phyloP scores from a whole-genome alignment of 164 flowering plant genomes.

The Sextonia rubra region DNA sequence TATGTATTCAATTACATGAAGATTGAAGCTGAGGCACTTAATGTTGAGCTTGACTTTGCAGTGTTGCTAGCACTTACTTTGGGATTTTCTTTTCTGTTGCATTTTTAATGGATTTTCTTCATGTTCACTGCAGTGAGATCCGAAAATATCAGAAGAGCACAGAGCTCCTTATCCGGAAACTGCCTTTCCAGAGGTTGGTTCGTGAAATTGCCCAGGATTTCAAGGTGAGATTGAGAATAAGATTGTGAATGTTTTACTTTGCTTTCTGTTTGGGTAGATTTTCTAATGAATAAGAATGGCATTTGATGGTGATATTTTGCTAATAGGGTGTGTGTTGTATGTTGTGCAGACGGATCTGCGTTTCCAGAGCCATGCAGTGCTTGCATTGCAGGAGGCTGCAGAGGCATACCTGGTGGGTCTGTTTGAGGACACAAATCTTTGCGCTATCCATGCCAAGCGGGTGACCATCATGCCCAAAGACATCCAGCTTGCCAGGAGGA shows the following conservation, averaged over 20 bases:
- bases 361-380: slow-evolving; percentile 28
- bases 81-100: no score
- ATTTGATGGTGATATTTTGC: background rate
- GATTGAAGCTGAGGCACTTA: no score
- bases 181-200: slow-evolving; percentile 30
- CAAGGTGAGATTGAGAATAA: slow-evolving; percentile 11
- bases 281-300: no score
- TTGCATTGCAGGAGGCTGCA: slow-evolving; percentile 27
- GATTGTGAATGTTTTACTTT: no score
- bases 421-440: slow-evolving; percentile 24
- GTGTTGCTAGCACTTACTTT: no score
- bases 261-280: no score
- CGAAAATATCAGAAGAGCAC: slow-evolving; percentile 29
- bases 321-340: background rate
- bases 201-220: slow-evolving; percentile 28
- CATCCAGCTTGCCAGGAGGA: slow-evolving; percentile 17
- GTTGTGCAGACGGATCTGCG: slow-evolving; percentile 19
- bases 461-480: slow-evolving; percentile 18
- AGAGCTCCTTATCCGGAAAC: slow-evolving; percentile 22
- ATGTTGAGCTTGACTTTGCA: no score
- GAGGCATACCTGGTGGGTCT: slow-evolving; percentile 26
- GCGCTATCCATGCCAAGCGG: slow-evolving; percentile 17
- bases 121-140: slow-evolving; percentile 11
- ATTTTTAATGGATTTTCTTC: background rate
- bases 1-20: no score